Percentiles rank a stretch among this genome's conserved stretches.
Conservation (phyloP, 1,284 basidiomycete species). For the Ceratobasidium papillatum region DNA sequence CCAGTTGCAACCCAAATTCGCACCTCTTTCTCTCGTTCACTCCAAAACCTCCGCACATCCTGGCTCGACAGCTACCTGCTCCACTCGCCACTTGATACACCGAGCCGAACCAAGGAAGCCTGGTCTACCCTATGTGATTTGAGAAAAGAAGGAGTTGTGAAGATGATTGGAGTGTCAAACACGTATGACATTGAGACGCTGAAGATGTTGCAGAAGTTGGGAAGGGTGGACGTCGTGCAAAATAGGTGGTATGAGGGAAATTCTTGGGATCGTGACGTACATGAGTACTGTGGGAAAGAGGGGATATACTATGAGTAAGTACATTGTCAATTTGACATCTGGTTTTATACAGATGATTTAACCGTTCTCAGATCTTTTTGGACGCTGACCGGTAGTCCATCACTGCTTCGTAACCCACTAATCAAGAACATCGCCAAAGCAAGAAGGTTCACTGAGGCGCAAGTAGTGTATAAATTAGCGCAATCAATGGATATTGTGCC, state of each 20-base stretch:
- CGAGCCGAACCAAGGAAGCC: conserved; percentile 68
- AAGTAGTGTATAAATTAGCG: conserved; percentile 72
- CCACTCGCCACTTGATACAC: conserved; percentile 73
- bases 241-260: conserved; percentile 86
- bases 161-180: conserved; percentile 77
- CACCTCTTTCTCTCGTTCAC: conserved; percentile 69
- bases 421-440: conserved; percentile 59
- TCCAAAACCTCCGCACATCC: conserved; percentile 70
- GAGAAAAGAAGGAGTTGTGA: conserved; percentile 69
- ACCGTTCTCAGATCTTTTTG: conserved; percentile 74
- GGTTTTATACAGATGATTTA: not conserved
- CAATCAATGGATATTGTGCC: conserved; percentile 68
- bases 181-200: conserved; percentile 70
- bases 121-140: conserved; percentile 68
- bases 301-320: conserved; percentile 76
- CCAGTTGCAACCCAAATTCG: conserved; percentile 68
- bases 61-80: conserved; percentile 80
- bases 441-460: conserved; percentile 65
- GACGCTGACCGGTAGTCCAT: conserved; percentile 81
- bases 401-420: conserved; percentile 61
- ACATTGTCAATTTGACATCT: not conserved
- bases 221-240: conserved; percentile 76
- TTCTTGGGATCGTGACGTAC: conserved; percentile 71
- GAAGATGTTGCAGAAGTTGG: conserved; percentile 58
- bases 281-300: conserved; percentile 63